These are phyloP conservation scores for Diaporthe batatas DNA, from an alignment of 2,329 filamentous ascomycete species.

Conservation along the genomic window DNA sequence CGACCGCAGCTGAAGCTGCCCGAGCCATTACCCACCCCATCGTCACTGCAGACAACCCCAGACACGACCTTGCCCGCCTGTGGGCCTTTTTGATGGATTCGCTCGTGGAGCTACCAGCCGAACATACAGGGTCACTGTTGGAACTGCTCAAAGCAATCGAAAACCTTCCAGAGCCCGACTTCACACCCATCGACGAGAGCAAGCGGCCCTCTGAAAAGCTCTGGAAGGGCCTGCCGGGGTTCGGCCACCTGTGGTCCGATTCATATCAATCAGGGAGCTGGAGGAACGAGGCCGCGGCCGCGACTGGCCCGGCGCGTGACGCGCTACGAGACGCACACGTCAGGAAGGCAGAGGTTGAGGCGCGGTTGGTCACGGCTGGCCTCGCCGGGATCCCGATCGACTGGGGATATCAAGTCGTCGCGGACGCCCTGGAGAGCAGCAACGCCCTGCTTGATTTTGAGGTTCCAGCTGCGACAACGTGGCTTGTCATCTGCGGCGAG, in stretches of 20 bases:
- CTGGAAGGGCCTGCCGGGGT: not conserved
- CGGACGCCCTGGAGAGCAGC: not conserved
- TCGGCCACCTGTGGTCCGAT: not conserved
- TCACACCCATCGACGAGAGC: not conserved
- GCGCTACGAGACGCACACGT: not conserved
- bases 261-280: conserved; percentile 2
- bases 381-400: not conserved
- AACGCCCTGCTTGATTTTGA: not conserved
- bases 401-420: not conserved
- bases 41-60: not conserved
- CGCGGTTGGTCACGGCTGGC: not conserved
- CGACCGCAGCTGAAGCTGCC: not conserved
- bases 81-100: not conserved
- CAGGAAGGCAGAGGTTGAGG: conserved; percentile 4
- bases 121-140: not conserved
- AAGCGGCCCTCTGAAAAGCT: not conserved
- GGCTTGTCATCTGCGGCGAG: conserved; percentile 1
- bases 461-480: not conserved
- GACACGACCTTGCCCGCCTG: not conserved
- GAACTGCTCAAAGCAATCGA: not conserved
- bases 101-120: not conserved
- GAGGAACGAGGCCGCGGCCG: not conserved
- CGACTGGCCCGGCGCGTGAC: not conserved
- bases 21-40: not conserved
- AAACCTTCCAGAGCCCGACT: not conserved